Conservation (phyloP, 345 rosid genomes). For the thale cress (Arabidopsis thaliana) region DNA sequence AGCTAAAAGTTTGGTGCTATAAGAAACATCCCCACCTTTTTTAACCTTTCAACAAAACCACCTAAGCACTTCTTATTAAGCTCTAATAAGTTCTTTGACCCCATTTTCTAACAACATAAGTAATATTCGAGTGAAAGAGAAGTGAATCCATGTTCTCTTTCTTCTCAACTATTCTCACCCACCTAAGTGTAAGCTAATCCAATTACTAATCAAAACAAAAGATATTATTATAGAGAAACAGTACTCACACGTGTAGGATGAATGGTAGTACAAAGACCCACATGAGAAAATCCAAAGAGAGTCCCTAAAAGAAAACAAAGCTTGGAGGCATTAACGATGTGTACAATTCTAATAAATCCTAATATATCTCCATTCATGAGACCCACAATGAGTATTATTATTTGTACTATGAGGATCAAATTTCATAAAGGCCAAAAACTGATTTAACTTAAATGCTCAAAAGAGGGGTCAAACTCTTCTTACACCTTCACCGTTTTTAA, state of each 20-base stretch:
- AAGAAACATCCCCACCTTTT: conserved; percentile 33
- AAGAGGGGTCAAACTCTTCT: conserved; percentile 35
- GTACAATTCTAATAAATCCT: conserved; percentile 44
- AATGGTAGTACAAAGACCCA: conserved; percentile 41
- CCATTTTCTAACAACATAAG: conserved; percentile 1
- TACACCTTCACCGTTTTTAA: conserved; percentile 30
- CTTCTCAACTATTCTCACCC: conserved; percentile 24
- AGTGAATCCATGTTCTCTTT: background rate
- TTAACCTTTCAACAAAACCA: background rate
- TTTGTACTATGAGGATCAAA: conserved; percentile 45
- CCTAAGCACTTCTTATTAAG: background rate
- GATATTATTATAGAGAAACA: conserved; percentile 19
- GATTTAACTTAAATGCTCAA: conserved; percentile 33
- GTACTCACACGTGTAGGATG: conserved; percentile 41
- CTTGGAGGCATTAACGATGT: conserved; percentile 44
- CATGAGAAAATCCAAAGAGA: conserved; percentile 43
- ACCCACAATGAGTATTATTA: conserved; percentile 48
- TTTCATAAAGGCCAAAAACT: conserved; percentile 28
- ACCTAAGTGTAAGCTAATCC: conserved; percentile 8
- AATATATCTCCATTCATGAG: conserved; percentile 37
- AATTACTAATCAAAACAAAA: conserved; percentile 16
- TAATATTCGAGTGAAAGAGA: conserved; percentile 15
- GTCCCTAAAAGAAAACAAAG: conserved; percentile 32
- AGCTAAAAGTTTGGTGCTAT: conserved; percentile 42
- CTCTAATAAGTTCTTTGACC: background rate